Percentiles rank a stretch among this genome's conserved stretches.
phyloP scores from a whole-genome alignment of 192 early-diverging fungal species.

The Phycomyces nitens region DNA sequence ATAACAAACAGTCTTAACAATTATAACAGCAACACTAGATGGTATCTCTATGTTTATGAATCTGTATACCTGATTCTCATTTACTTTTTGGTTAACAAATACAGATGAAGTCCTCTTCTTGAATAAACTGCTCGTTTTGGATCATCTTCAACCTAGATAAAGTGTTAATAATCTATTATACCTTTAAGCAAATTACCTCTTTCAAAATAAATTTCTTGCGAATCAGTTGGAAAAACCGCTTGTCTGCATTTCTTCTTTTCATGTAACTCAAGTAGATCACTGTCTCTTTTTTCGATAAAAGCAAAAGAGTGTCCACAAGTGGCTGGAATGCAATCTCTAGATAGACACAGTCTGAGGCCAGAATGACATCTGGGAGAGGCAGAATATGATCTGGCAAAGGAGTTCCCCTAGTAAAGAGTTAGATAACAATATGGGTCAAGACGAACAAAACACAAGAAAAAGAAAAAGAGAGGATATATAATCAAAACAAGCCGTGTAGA shows the following conservation, averaged over 20 bases:
- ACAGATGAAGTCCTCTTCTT: constrained; percentile 19
- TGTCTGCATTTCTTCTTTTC: constrained; percentile 50
- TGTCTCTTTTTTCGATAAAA: constrained; percentile 29
- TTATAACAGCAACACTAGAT: too few relatives aligned
- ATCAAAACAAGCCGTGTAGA: too few relatives aligned
- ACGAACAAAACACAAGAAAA: not conserved
- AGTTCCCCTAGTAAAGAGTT: constrained; percentile 27
- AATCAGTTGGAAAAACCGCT: constrained; percentile 45
- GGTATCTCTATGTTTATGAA: too few relatives aligned
- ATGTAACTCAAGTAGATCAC: constrained; percentile 39
- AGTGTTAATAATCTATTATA: not conserved
- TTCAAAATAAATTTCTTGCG: constrained; percentile 41
- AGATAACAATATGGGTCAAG: not conserved
- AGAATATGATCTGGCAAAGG: constrained; percentile 6
- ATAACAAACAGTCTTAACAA: too few relatives aligned
- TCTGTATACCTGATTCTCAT: too few relatives aligned
- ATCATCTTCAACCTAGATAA: constrained; percentile 22
- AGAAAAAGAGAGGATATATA: not conserved
- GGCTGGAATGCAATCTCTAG: constrained; percentile 47
- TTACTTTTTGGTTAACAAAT: constrained; percentile 21
- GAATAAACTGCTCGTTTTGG: constrained; percentile 20
- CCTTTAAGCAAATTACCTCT: constrained; percentile 24
- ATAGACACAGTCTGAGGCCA: constrained; percentile 52
- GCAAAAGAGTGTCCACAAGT: constrained; percentile 37
- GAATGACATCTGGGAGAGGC: constrained; percentile 35